A percentile compares a stretch with the other conserved stretches of the same genome.
phyloP scores from a whole-genome alignment of 139 green algal genomes.

The Trebouxia sp. region DNA sequence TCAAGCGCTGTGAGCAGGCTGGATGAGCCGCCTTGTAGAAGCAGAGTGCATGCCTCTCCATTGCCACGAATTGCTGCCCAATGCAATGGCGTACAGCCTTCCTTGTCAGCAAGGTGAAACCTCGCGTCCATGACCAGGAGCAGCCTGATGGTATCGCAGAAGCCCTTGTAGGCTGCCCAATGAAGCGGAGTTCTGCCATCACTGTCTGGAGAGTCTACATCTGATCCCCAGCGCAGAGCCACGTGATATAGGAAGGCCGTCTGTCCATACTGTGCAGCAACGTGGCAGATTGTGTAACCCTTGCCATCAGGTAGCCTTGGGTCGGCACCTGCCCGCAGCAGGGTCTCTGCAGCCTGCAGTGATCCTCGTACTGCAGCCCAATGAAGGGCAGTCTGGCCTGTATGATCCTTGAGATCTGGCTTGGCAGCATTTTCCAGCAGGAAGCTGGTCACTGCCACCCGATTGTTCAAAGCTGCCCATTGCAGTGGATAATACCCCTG shows the following conservation, averaged over 20 bases:
- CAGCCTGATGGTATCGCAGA: slow-evolving; percentile 82
- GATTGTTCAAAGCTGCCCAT: slow-evolving; percentile 96
- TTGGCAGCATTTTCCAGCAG: slow-evolving; percentile 67
- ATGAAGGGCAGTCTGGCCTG: slow-evolving; percentile 86
- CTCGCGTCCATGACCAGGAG: slow-evolving; percentile 85
- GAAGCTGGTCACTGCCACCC: slow-evolving; percentile 66
- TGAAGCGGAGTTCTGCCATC: slow-evolving; percentile 72
- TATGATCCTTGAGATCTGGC: slow-evolving; percentile 57
- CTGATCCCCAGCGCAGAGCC: slow-evolving; percentile 79
- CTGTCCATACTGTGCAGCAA: slow-evolving; percentile 96
- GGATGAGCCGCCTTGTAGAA: slow-evolving; percentile 79
- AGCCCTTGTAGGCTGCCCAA: slow-evolving; percentile 62
- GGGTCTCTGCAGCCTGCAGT: slow-evolving; percentile 71
- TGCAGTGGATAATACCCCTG: slow-evolving; percentile 74
- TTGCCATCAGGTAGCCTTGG: slow-evolving; percentile 32
- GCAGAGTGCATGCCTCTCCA: slow-evolving; percentile 83
- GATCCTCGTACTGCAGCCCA: slow-evolving; percentile 84
- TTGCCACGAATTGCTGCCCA: slow-evolving; percentile 96
- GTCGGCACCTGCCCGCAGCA: slow-evolving; percentile 68
- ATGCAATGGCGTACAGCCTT: slow-evolving; percentile 95
- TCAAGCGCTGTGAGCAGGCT: slow-evolving; percentile 68
- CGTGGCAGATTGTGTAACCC: slow-evolving; percentile 60
- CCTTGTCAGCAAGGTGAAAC: slow-evolving; percentile 68
- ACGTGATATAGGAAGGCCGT: slow-evolving; percentile 91
- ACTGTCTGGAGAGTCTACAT: slow-evolving; percentile 71